Evolutionary conservation across 139 green algal species (phyloP), one percentile per base, ranked within the genome.

Genomic region (Edaphochlamys debaryana): DNA sequence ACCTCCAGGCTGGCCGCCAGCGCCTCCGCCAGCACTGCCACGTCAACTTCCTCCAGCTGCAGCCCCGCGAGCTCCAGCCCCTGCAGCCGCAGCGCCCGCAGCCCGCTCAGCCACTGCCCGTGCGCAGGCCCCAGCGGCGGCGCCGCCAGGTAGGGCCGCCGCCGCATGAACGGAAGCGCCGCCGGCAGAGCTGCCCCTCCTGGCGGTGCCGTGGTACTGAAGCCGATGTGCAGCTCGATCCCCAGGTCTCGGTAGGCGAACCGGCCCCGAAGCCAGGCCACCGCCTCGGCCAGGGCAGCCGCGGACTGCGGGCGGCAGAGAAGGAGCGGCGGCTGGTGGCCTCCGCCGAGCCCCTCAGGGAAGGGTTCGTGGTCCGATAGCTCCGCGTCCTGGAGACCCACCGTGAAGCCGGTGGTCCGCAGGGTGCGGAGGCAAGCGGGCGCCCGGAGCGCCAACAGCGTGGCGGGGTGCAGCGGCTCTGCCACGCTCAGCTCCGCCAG

Each of bases 241-340:
- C 70, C 70, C 8, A 79, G 70, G 52, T 79, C 70, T 3, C 70
- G 70, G 23, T 79, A 67, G 32, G 45, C 70, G 32, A 79, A 79
- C 0, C 70, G 70, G 6, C 70, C 70, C 15, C 38, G 30, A 7
- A 67, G 36, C 48, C 66, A 23, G 3, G 19, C 17, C 6, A 66
- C 20, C 32, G 50, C 48, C 48, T 32, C 50, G 48, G 70, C 29
- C 50, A 66, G 30, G 34, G n/a, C 9, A 11, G 29, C 41, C 4
- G 27, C 9, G 22, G 23, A 29, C 56, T n/a, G 23, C 56, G 23
- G 22, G 25, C 25, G 56, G 19, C 56, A 11, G 3, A 3, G 56
- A 23, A n/a, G n/a, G 3, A 25, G 17, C 25, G 22, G 19, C 25
- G 9, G 52, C 52, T 30, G 52, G 4, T 15, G 20, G 17, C 17